Evolutionary conservation across 1,284 basidiomycete species (phyloP), one percentile per base, ranked within the genome.

Genomic region (Vanrija pseudolonga): DNA sequence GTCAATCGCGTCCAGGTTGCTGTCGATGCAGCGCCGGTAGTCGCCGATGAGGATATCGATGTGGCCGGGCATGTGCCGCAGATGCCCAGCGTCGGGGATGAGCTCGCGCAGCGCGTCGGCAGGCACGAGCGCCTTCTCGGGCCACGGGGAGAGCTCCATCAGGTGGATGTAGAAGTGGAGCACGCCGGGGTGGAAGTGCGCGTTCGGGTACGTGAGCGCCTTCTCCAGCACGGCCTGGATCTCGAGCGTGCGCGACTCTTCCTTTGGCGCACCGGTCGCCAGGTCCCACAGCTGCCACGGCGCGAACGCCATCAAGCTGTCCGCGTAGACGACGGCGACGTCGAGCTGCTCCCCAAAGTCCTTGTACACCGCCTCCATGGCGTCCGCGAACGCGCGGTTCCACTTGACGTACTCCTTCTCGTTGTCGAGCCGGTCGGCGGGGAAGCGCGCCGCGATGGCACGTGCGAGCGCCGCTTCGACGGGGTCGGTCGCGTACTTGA

Each of bases 141-240:
- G 72, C 6, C 45, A 47, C 1, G 64, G 59, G 4, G 66, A 69
- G 55, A 73, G 63, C 51, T 74, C 72, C 59, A 65, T 69, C 17
- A 69, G 62, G 55, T 74, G 72, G 47, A 72, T 70, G 60, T 72
- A 73, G 26, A 72, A 61, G 49, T 74, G 72, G 6, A 74, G 60
- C 7, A 71, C 39, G 8, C 69, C 71, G 2, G 67, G 68, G 53
- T 74, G 72, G 4, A 23, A n/a, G 11, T 43, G 38, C 18, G 50
- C 41, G 5, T 5, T 42, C 2, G 61, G 61, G 8, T 47, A 14
- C 2, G 28, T 22, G 17, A 72, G 49, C 6, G 61, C 67, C 19
- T 37, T 45, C 24, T 73, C 68, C 17, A 74, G 53, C 0, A 71
- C 63, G 2, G 28, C 44, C 47, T 71, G 54, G 40, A 67, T 63